These are phyloP conservation scores for Cordyceps cateniannulata DNA, from an alignment of 2,329 filamentous ascomycete genomes.

Conservation along the genomic window DNA sequence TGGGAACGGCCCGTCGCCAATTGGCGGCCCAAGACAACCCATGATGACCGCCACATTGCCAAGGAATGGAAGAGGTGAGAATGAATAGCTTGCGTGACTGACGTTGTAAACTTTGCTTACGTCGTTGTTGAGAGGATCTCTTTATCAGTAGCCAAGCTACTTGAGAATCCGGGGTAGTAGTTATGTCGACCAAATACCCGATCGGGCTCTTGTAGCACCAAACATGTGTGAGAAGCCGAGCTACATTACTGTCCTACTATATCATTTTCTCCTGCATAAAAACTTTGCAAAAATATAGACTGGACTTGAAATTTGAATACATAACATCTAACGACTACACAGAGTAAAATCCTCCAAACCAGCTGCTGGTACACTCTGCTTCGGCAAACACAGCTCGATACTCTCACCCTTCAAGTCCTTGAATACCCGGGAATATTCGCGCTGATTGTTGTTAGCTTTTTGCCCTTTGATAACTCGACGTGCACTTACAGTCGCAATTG, in stretches of 20 bases:
- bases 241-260: not conserved
- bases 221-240: conserved; percentile 2
- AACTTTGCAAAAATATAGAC: not conserved
- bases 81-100: too few species aligned
- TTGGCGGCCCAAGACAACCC: not conserved
- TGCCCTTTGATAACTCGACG: not conserved
- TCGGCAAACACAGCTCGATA: conserved; percentile 24
- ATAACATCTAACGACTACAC: conserved; percentile 5
- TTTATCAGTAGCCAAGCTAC: not conserved
- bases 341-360: conserved; percentile 22
- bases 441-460: conserved; percentile 15
- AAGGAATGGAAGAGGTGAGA: not conserved
- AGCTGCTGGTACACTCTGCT: conserved; percentile 18
- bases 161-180: not conserved
- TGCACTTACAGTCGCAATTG: conserved; percentile 21
- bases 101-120: not conserved
- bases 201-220: not conserved
- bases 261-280: not conserved
- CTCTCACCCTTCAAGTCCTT: conserved; percentile 23
- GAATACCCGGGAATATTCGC: conserved; percentile 25
- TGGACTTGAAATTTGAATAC: too few species aligned
- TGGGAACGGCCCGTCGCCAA: not conserved
- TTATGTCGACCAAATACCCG: not conserved
- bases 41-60: not conserved
- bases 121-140: not conserved